Base-by-base conservation (phyloP, 805 yeast species). In the Kuraishia capsulata region DNA sequence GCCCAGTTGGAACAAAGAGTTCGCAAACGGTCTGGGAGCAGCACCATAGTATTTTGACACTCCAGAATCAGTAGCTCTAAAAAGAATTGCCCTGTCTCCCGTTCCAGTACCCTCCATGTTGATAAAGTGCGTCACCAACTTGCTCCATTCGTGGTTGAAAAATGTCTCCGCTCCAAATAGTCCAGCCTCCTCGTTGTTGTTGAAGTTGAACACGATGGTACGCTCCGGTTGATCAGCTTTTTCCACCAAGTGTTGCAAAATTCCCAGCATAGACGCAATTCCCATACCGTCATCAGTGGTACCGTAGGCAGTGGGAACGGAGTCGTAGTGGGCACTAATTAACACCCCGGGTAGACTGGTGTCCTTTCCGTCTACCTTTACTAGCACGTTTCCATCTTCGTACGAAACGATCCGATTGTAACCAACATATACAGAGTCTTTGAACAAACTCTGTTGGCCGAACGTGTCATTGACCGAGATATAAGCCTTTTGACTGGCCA, bases 261-360 rank as follows among this genome's bases (percentile, higher is more conserved):
- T 62, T 2, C 88, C 94, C 35, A 88, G 60, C 68, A 88, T 63
- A 8, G 92, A 71, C 1, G 88, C 95, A 42, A 86, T 68, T 6
- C 96, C 96, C 64, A 79, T 78, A 1, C 96, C 96, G 52, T 87
- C 96, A 55, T 89, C 97, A 2, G 96, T 89, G 2, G 92, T 77
- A 23, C 97, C 97, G 48, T 65, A 76, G 4, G 87, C 78, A 2
- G 94, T 76, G 17, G 96, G 94, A 5, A 88, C 96, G 5, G 90
- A 76, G 60, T 88, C 97, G 50, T 65, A 89, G 61, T 89, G 97
- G 4, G 96, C 88, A 48, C 92, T 81, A 3, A 89, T 54, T 31
- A 88, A 59, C 3, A 88, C 56, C 1, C 88, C 94, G 1, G 82
- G 81, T 36, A 82, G 58, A 0, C 60, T 48, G 1, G 69, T 61